Base-by-base conservation (phyloP, 371 early-diverging fungal genomes). In the Lichtheimia hyalospora region DNA sequence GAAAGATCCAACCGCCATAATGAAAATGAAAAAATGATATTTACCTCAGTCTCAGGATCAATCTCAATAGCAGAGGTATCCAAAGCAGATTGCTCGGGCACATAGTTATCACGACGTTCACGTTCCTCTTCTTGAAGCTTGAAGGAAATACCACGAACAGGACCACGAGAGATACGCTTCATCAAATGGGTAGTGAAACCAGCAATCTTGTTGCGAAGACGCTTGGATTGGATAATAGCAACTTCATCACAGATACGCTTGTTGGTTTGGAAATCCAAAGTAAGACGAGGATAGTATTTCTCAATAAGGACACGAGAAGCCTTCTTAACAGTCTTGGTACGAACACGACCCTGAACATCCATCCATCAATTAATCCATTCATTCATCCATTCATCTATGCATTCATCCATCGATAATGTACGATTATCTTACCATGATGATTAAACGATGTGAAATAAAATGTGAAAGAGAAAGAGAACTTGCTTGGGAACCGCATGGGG, bases 161-260 rank as follows among this genome's bases (percentile, higher is more conserved):
- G 97, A 55, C 98, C 98, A 68, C 93, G 90, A 80, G 95, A 92
- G 66, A 99, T 96, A 82, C 99, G 95, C 85, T 95, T 94, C 96
- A 98, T 97, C 87, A 99, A 88, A 78, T 97, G 97, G 69, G 99
- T 99, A 77, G 98, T 96, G 92, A 97, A 99, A 69, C 99, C 99
- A 68, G 99, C 99, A 77, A 99, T 96, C 90, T 98, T 96, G 92
- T 99, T 99, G 82, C 98, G 92, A 73, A 99, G 91, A 70, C 97
- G 94, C 94, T 99, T 99, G 76, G 96, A 92, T 68, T 95, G 86
- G 70, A 99, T 96, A 75, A 95, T 89, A 66, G 99, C 96, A 63
- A 98, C 96, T 79, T 97, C 97, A 79, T 91, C 90, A 74, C 89
- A 86, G 73, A 98, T 94, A 79, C 89, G 89, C 94, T 98, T 97